Evolutionary conservation across 352 stramenopile genomes (phyloP).

Genomic region (Globisporangium splendens): DNA sequence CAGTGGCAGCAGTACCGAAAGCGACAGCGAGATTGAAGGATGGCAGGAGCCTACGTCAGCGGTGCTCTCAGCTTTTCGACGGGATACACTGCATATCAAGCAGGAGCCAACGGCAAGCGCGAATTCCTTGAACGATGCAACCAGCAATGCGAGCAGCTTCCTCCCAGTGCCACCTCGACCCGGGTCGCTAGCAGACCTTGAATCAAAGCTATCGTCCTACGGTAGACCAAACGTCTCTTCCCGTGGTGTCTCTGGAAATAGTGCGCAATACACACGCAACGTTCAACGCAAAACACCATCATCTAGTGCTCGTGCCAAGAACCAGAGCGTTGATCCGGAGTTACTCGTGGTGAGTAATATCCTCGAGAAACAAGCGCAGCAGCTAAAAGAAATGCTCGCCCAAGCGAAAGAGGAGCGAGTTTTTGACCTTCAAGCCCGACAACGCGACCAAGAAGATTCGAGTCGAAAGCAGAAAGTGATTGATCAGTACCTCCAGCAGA

Average conservation of each 20-base stretch:
- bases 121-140: background rate
- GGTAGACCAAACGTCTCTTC: background rate
- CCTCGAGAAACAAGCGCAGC: constrained; percentile 12
- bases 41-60: background rate
- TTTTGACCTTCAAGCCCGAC: background rate
- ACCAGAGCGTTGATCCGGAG: constrained; percentile 7
- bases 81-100: constrained; percentile 3
- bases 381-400: constrained; percentile 5
- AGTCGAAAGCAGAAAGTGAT: background rate
- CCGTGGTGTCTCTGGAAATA: background rate
- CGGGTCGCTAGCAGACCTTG: no score
- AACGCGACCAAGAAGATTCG: background rate
- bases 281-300: no score
- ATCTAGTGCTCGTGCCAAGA: background rate
- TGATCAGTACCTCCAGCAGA: background rate
- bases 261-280: no score
- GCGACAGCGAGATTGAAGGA: constrained; percentile 8
- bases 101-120: background rate
- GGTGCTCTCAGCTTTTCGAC: background rate
- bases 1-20: constrained; percentile 11
- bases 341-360: constrained; percentile 9
- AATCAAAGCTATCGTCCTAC: background rate
- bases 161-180: background rate
- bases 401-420: constrained; percentile 4
- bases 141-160: background rate